A percentile compares a stretch with the other conserved stretches of the same genome.
Evolutionary conservation across 768 basidiomycete genomes (phyloP).

Genomic region (Clavaria fumosa): DNA sequence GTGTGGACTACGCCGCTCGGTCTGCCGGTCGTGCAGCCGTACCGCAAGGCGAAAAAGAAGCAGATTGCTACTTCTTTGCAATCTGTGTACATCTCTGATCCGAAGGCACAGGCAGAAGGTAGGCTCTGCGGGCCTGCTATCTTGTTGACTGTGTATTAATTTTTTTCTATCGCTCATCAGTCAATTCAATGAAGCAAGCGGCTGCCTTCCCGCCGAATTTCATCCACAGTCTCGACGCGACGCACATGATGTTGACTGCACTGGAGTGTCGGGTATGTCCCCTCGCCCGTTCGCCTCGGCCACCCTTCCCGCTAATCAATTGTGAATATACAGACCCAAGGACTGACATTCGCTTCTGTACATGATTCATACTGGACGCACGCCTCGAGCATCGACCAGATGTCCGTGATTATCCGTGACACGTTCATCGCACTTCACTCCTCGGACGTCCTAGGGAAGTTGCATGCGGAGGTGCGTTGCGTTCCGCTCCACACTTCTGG

Average conservation of each 20-base stretch:
- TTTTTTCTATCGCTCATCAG: conserved; percentile 19
- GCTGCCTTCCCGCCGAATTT: conserved; percentile 99
- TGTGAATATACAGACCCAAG: conserved; percentile 34
- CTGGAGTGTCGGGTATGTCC: conserved; percentile 64
- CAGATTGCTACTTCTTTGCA: conserved; percentile 79
- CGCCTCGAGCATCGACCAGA: conserved; percentile 68
- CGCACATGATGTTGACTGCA: conserved; percentile 97
- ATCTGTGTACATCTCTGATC: conserved; percentile 82
- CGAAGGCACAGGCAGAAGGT: conserved; percentile 58
- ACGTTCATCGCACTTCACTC: conserved; percentile 89
- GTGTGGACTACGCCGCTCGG: conserved; percentile 97
- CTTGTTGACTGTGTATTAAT: not conserved
- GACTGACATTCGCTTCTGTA: conserved; percentile 82
- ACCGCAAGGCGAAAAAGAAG: conserved; percentile 67
- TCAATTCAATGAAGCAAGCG: conserved; percentile 77
- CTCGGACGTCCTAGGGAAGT: conserved; percentile 61
- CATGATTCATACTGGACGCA: conserved; percentile 99
- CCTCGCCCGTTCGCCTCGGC: not conserved
- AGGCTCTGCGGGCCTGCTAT: conserved; percentile 8
- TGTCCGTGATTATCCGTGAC: conserved; percentile 82
- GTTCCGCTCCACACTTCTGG: not conserved
- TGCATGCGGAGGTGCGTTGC: conserved; percentile 53
- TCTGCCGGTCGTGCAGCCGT: conserved; percentile 91
- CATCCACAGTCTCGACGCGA: conserved; percentile 93
- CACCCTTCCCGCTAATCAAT: conserved; percentile 5